Evolutionary conservation across 768 basidiomycete species (phyloP), one percentile per base, ranked within the genome.

Genomic region (Pleurotus tuber-regium): DNA sequence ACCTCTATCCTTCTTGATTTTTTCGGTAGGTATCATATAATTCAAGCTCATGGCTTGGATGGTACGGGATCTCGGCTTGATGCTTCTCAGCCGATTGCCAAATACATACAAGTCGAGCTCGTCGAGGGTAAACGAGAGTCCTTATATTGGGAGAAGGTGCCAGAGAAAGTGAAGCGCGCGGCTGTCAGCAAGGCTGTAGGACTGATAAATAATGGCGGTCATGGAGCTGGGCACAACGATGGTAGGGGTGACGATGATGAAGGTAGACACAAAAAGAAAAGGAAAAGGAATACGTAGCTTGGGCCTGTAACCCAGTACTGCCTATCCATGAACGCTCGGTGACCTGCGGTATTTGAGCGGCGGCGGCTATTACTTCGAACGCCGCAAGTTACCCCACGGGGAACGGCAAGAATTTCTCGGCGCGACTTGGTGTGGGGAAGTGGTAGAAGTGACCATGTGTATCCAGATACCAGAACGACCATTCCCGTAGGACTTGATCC

Each of bases 121-220:
- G 80, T 92, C 0, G 60, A 65, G 2, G 89, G 87, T 2, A 80
- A 69, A 63, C 72, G 76, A 52, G 89, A 90, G 57, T 79, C 77
- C 52, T 49, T 92, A 30, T 92, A 92, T 59, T 92, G 89, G 90
- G 77, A 83, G 50, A 84, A 84, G 54, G 82, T 92, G 0, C 90
- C 90, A 0, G 82, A 85, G 60, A 89, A 86, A 61, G 74, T 90
- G 21, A 71, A 83, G 12, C 64, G 68, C 42, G 76, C 80, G 57
- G 88, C 89, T 0, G 78, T 88, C 33, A 72, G 73, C 36, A 79
- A 72, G 61, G 76, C 74, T 1, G 53, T 74, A 30, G 55, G 43
- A 41, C 53, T 21, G 39, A 21, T 43, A 12, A 16, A 31, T 28
- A 49, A 19, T 38, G 31, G 24, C 16, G 25, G 43, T 23, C 48